These are phyloP conservation scores for Celoporthe dispersa DNA, from an alignment of 2,329 filamentous ascomycete species.

Conservation along the genomic window DNA sequence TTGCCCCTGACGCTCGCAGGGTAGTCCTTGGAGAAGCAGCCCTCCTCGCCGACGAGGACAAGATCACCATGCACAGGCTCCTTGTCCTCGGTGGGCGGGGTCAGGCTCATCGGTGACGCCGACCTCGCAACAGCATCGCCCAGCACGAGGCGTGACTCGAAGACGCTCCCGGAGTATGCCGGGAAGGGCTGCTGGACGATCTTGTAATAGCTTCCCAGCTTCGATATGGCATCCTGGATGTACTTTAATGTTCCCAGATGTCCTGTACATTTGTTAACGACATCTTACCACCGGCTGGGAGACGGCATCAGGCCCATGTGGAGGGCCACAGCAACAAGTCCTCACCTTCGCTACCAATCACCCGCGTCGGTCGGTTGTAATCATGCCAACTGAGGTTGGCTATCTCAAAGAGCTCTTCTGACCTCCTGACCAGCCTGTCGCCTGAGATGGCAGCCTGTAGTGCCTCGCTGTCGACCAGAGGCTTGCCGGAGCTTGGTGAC, in stretches of 20 bases:
- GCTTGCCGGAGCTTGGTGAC: conserved; percentile 36
- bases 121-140: conserved; percentile 55
- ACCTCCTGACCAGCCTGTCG: conserved; percentile 61
- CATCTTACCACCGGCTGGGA: too few relatives aligned
- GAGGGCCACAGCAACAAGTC: not conserved
- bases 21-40: conserved; percentile 69
- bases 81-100: conserved; percentile 65
- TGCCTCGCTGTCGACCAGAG: conserved; percentile 56
- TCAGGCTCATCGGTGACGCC: conserved; percentile 65
- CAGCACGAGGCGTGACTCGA: conserved; percentile 61
- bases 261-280: conserved; percentile 44
- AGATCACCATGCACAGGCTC: conserved; percentile 64
- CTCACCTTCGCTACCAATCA: conserved; percentile 68
- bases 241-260: conserved; percentile 69
- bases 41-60: conserved; percentile 63
- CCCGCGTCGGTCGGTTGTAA: conserved; percentile 70
- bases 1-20: conserved; percentile 61
- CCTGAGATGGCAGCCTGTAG: conserved; percentile 61
- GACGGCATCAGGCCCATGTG: too few relatives aligned
- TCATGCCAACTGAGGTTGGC: conserved; percentile 63
- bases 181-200: conserved; percentile 67
- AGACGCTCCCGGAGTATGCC: conserved; percentile 64
- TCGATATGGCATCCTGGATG: conserved; percentile 58
- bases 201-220: conserved; percentile 64
- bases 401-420: conserved; percentile 65